A percentile compares a stretch with the other conserved stretches of the same genome.
Conservation (phyloP, 306 rosid species). For the Dalbergia cultrata region DNA sequence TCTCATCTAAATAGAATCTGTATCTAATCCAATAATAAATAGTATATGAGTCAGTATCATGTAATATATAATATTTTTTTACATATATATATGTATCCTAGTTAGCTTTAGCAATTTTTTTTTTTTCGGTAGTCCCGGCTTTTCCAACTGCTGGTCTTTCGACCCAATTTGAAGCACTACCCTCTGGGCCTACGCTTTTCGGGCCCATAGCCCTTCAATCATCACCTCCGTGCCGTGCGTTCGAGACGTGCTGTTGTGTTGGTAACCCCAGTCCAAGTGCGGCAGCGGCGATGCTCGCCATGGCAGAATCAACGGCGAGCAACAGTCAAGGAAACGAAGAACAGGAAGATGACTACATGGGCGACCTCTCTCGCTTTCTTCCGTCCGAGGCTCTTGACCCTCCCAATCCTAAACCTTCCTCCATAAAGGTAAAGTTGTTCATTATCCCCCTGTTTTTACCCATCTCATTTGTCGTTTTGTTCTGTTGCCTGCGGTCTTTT, state of each 20-base stretch:
- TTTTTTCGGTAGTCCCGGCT: too few relatives aligned
- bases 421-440: slow-evolving; percentile 55
- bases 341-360: slow-evolving; percentile 83
- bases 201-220: slow-evolving; percentile 29
- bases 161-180: not conserved
- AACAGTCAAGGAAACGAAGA: slow-evolving; percentile 44
- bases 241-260: not conserved
- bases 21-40: too few relatives aligned
- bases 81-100: too few relatives aligned
- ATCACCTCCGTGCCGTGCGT: not conserved
- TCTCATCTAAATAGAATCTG: too few relatives aligned
- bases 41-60: too few relatives aligned
- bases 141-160: too few relatives aligned
- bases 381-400: slow-evolving; percentile 54
- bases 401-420: slow-evolving; percentile 56
- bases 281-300: slow-evolving; percentile 8
- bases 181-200: not conserved
- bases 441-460: slow-evolving; percentile 11
- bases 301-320: slow-evolving; percentile 64
- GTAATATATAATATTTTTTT: too few relatives aligned
- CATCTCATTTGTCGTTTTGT: slow-evolving; percentile 21
- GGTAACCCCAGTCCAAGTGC: not conserved
- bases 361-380: slow-evolving; percentile 74
- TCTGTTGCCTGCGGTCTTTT: not conserved
- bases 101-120: too few relatives aligned